These are phyloP conservation scores for Lodderomyces elongisporus DNA, from an alignment of 1,139 yeast genomes.

Conservation along the genomic window DNA sequence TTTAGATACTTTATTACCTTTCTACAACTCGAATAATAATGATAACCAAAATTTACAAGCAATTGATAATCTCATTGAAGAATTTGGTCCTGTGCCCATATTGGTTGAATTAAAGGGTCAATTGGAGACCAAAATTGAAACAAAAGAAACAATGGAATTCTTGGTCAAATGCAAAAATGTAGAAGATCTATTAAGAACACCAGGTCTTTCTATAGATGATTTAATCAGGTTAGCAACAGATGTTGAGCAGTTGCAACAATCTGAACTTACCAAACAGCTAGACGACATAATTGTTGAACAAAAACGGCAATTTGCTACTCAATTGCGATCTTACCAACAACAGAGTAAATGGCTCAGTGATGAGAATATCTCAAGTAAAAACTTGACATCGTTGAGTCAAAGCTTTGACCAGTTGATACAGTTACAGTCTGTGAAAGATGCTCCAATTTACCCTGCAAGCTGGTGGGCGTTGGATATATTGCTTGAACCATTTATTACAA, in stretches of 20 bases:
- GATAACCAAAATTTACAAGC: constrained; percentile 2
- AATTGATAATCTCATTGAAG: constrained; percentile 13
- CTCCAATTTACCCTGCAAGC: constrained; percentile 38
- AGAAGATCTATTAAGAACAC: constrained; percentile 3
- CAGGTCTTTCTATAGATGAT: not conserved
- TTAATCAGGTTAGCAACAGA: constrained; percentile 2
- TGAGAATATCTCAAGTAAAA: constrained; percentile 6
- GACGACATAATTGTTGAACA: constrained; percentile 2
- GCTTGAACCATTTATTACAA: constrained; percentile 50
- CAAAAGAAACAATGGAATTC: constrained; percentile 1
- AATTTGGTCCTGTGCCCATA: constrained; percentile 14
- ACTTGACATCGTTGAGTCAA: constrained; percentile 11
- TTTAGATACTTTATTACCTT: constrained; percentile 4
- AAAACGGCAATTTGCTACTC: constrained; percentile 5
- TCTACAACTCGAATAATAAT: constrained; percentile 6
- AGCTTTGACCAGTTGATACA: constrained; percentile 22
- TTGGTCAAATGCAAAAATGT: constrained; percentile 5
- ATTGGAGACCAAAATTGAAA: constrained; percentile 5
- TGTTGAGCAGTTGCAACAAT: not conserved
- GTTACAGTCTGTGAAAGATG: constrained; percentile 31
- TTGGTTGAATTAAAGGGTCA: constrained; percentile 11
- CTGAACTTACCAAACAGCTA: constrained; percentile 5
- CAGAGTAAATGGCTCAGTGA: constrained; percentile 17
- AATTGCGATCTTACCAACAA: constrained; percentile 8
- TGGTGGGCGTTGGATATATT: constrained; percentile 59